These are phyloP conservation scores for Zea mays DNA, from an alignment of 176 grass and related monocot genomes.

Conservation along the genomic window Zm-B73-REFERENCE-NAM-5.0 NC_050104.1:7610501-7611000, in stretches of 20 bases:
- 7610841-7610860: constrained; percentile 38
- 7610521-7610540: constrained; percentile 16
- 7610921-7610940: constrained; percentile 34
- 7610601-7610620: too few species aligned
- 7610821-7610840: constrained; percentile 31
- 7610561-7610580: not conserved
- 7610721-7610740: constrained; percentile 31
- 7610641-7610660: constrained; percentile 41
- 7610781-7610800: not conserved
- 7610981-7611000: not conserved
- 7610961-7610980: not conserved
- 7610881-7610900: constrained; percentile 34
- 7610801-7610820: not conserved
- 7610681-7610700: constrained; percentile 43
- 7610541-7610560: not conserved
- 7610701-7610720: constrained; percentile 40
- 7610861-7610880: constrained; percentile 24
- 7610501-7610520: constrained; percentile 38
- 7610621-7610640: constrained; percentile 44
- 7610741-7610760: not conserved
- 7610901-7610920: constrained; percentile 43
- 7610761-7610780: not conserved
- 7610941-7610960: constrained; percentile 46
- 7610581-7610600: too few species aligned
- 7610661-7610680: constrained; percentile 50